Base-by-base conservation (phyloP, 805 yeast species). In the Ogataea nonfermentans region DNA sequence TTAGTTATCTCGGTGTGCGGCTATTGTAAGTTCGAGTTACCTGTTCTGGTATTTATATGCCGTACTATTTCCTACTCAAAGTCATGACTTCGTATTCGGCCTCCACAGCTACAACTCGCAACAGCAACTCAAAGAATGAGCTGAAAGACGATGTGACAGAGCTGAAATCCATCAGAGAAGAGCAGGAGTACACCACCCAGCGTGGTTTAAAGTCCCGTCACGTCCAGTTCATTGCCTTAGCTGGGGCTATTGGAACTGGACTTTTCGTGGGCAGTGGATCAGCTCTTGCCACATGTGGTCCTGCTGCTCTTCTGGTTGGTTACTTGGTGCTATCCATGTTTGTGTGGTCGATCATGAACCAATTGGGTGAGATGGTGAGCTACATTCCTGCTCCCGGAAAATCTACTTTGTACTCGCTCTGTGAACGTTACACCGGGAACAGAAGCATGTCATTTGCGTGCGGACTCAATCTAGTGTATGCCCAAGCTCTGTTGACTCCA, bases 241-340 rank as follows among this genome's bases (percentile, higher is more conserved):
- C 85, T 41, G 86, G 86, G 51, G 74, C 81, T 40, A 79, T 81
- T 47, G 89, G 89, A 57, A 79, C 86, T 11, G 79, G 78, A 32
- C 60, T 73, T 33, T 71, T 73, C 42, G 66, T 74, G 33, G 78
- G 78, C 44, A 65, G 73, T n/a, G 78, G 78, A 28, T 62, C 67
- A 9, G 70, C 49, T 14, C 34, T 46, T 4, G 40, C 59, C 2
- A 44, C 51, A 1, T 51, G 57, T 41, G 65, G 65, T 4, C 65
- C 65, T 9, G 65, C 60, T 4, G 55, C 53, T 16, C 48, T 78
- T 19, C 68, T 84, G 26, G 62, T 77, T 13, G 78, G 88, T 11
- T 84, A 83, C 56, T 47, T 77, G n/a, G 61, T 78, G 35, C 71
- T 84, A 55, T 81, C 86, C 2, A 59, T 76, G 23, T 76, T 80